Evolutionary conservation across 2,329 filamentous ascomycete species (phyloP), one percentile per base, ranked within the genome.

Genomic region (Cladosporium sp.): DNA sequence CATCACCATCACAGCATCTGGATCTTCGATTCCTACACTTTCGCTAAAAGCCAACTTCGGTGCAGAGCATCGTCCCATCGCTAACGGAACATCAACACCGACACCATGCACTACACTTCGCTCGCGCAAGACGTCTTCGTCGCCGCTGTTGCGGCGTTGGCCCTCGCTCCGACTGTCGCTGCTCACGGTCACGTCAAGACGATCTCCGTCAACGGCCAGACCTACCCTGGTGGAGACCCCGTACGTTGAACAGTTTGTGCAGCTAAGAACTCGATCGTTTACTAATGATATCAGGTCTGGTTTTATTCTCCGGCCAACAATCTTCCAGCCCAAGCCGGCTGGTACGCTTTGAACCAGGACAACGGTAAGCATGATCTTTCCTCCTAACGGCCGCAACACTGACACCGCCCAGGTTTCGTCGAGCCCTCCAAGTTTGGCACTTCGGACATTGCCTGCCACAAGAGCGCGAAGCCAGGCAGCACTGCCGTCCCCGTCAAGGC

Each of bases 401-500:
- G 12, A 34, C 12, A 34, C n/a, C 32, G 6, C 64, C 32, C 32
- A 34, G 32, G 64, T 34, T 67, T 58, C 48, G 57, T 68, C 37
- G 54, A 57, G 19, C 58, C 61, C 3, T 39, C 27, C 27, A 54
- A 56, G n/a, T 64, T 58, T 45, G 48, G 50, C 13, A 56, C 52
- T 29, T 40, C 51, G 12, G 60, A 65, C 48, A 63, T 67, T 43
- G 57, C 58, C 50, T 67, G 64, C 57, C 83, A 86, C 73, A 73
- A 73, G 64, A 68, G 69, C 38, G 81, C 77, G 22, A 72, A 73
- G 22, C 73, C 75, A 11, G 78, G 74, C 24, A 60, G 67, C 11
- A 69, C 74, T 51, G 72, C 74, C 54, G 80, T 78, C 18, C 70
- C 75, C 13, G 77, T 85, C 32, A 71, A 74, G 15, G 84, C 83